Evolutionary conservation across 345 rosid genomes (phyloP), one percentile per base, ranked within the genome.

Genomic region (Firmiana major): DNA sequence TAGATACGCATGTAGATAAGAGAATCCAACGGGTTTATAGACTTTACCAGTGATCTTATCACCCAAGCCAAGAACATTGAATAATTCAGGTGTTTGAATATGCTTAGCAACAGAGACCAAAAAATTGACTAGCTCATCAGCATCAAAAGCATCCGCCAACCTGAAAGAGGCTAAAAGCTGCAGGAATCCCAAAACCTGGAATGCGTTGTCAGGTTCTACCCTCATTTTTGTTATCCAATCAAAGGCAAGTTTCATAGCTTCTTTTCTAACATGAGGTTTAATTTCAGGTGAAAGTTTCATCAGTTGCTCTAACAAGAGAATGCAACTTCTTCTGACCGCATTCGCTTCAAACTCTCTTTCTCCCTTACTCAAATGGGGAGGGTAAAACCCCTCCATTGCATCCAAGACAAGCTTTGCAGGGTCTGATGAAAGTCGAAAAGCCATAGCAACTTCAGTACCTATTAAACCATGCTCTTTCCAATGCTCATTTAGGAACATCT

Each of bases 151-250:
- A 21, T 79, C 70, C n/a, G 68, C 83, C 71, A 87, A 59, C 49
- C 71, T 46, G 62, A 75, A 87, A 11, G 79, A 63, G 69, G 59
- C 84, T 63, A 85, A 28, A 51, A 85, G 82, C 48, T 3, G 62
- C 77, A 85, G 75, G 78, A 83, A 76, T 48, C 84, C 88, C 77
- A 83, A 49, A 15, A 83, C 79, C 73, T 81, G 83, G 31, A 65
- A 57, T 28, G 40, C 21, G 70, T 84, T 48, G 28, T 59, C 59
- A 0, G 65, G 42, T 51, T 77, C 80, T 10, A 9, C 17, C 13
- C 24, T 72, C 81, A 86, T 54, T 78, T 77, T 81, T 22, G 58
- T 49, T 43, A 66, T 79, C 85, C 80, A 83, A 73, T 63, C 71
- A 22, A 9, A 3, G 28, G 85, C 84, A 48, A 85, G 62, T 34